phyloP scores from a whole-genome alignment of 1,284 basidiomycete species.

The Pseudozyma sp. region DNA sequence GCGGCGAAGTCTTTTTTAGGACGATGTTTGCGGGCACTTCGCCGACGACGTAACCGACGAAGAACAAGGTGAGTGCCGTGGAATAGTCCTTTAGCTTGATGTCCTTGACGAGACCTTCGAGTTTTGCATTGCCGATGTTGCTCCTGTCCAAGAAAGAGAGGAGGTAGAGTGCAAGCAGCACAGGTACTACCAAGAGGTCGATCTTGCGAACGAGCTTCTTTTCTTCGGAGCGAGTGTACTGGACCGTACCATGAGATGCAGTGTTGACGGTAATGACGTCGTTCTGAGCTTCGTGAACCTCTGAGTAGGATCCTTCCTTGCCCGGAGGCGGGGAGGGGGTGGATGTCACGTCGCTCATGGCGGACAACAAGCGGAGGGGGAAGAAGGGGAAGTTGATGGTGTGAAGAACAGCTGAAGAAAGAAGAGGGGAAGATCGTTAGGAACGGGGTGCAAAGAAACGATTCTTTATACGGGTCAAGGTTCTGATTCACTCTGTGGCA shows the following conservation, averaged over 20 bases:
- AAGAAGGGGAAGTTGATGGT: neutral
- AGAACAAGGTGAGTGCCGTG: constrained; percentile 49
- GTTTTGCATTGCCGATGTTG: constrained; percentile 34
- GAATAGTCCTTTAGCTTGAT: constrained; percentile 52
- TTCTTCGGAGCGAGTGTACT: constrained; percentile 50
- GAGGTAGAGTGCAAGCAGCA: neutral
- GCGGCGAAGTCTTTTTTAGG: constrained; percentile 75
- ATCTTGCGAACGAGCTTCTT: neutral
- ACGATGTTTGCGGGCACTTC: constrained; percentile 56
- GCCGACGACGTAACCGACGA: constrained; percentile 54
- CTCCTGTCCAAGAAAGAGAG: neutral
- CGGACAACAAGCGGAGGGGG: too few relatives aligned
- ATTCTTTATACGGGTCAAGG: too few relatives aligned
- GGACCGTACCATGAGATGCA: constrained; percentile 17
- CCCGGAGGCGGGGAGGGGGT: constrained; percentile 19
- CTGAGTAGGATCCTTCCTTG: constrained; percentile 17
- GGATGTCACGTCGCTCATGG: constrained; percentile 26
- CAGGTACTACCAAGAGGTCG: neutral
- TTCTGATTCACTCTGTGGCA: too few relatives aligned
- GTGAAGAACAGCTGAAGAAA: neutral
- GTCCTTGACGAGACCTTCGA: constrained; percentile 53
- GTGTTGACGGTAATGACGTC: constrained; percentile 16
- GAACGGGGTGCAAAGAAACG: neutral
- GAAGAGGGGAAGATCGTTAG: neutral
- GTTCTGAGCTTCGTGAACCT: constrained; percentile 18